Percentiles rank a stretch among this genome's conserved stretches.
Evolutionary conservation across 208 protist species (phyloP).

Genomic region (Jaenimonas drosophilae): DNA sequence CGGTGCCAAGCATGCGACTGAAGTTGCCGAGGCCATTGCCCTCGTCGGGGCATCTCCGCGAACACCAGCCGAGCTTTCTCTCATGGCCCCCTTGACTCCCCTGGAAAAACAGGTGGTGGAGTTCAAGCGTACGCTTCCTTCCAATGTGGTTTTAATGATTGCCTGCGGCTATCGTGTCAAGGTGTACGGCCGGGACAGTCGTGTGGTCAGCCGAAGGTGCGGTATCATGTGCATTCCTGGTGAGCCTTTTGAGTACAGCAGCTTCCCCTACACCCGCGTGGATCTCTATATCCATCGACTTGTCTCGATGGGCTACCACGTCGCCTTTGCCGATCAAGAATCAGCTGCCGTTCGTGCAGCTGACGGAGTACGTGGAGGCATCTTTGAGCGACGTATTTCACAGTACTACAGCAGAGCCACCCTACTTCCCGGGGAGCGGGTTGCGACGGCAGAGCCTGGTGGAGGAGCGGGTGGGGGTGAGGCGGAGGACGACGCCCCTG

Average conservation of each 20-base stretch:
- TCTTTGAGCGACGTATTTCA: constrained; percentile 68
- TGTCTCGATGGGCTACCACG: constrained; percentile 85
- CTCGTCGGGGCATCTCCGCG: constrained; percentile 36
- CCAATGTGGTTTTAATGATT: constrained; percentile 67
- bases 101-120: constrained; percentile 74
- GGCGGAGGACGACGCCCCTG: constrained; percentile 7
- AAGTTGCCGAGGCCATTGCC: constrained; percentile 1
- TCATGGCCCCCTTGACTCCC: constrained; percentile 38
- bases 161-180: constrained; percentile 83
- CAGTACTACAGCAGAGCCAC: constrained; percentile 76
- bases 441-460: constrained; percentile 13
- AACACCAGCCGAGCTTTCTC: constrained; percentile 15
- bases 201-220: constrained; percentile 63
- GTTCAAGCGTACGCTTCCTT: constrained; percentile 37
- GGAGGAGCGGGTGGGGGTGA: constrained; percentile 5
- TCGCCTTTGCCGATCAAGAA: constrained; percentile 83
- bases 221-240: constrained; percentile 81
- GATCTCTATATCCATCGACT: constrained; percentile 76
- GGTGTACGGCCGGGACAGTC: constrained; percentile 78
- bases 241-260: constrained; percentile 78
- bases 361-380: constrained; percentile 39
- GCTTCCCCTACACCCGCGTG: constrained; percentile 66
- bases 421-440: constrained; percentile 60
- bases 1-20: too few species aligned
- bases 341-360: constrained; percentile 70